A percentile compares a stretch with the other conserved stretches of the same genome.
phyloP scores from a whole-genome alignment of 2,329 filamentous ascomycete genomes.

The Coniochaeta sp. region DNA sequence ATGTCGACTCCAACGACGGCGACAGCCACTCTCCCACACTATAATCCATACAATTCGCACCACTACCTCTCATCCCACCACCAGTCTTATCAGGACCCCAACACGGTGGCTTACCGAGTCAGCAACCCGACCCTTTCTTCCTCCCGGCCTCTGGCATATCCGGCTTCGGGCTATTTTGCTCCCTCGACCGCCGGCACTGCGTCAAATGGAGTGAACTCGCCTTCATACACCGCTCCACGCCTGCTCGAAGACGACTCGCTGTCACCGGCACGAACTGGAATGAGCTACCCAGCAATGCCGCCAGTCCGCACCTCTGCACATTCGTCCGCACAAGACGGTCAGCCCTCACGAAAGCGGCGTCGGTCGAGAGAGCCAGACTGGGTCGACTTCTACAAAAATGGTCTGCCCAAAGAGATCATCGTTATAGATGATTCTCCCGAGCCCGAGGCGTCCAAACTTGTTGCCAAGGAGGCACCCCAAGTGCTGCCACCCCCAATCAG shows the following conservation, averaged over 20 bases:
- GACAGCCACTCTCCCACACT: constrained; percentile 59
- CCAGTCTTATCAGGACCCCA: constrained; percentile 39
- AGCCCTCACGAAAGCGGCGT: constrained; percentile 39
- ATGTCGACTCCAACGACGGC: constrained; percentile 82
- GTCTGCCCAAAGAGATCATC: constrained; percentile 76
- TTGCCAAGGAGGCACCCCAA: constrained; percentile 17
- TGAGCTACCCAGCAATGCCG: constrained; percentile 29
- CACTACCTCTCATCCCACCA: constrained; percentile 55
- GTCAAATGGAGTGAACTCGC: constrained; percentile 23
- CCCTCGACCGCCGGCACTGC: constrained; percentile 15
- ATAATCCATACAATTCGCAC: constrained; percentile 48
- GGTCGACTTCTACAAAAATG: constrained; percentile 76
- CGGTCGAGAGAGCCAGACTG: constrained; percentile 64
- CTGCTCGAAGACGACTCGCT: background rate
- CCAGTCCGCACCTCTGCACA: constrained; percentile 11
- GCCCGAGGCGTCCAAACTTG: background rate
- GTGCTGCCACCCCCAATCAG: constrained; percentile 21
- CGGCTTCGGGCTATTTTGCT: constrained; percentile 18
- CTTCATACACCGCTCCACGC: constrained; percentile 8
- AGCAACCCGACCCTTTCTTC: constrained; percentile 30
- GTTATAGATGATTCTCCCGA: constrained; percentile 71
- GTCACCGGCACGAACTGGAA: constrained; percentile 5
- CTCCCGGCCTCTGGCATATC: constrained; percentile 26
- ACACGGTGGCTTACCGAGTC: constrained; percentile 27
- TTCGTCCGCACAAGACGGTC: constrained; percentile 19